Conservation (phyloP, 345 rosid genomes). For the Isatis tinctoria region DNA sequence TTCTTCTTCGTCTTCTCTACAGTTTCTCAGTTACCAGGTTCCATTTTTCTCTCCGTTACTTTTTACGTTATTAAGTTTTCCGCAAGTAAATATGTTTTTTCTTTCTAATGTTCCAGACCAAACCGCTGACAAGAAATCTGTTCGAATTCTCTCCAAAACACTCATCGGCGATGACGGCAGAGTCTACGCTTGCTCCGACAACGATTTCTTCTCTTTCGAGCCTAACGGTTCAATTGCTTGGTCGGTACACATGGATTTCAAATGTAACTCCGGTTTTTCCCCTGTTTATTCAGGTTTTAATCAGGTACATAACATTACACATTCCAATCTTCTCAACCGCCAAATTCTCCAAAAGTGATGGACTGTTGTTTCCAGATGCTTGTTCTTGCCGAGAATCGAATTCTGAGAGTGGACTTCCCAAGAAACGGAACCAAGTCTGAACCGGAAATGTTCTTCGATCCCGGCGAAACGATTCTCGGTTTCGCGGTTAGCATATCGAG, state of each 20-base stretch:
- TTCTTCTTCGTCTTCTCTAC: constrained; percentile 5
- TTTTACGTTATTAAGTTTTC: background rate
- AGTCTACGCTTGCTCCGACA: constrained; percentile 62
- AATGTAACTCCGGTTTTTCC: constrained; percentile 46
- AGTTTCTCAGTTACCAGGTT: constrained; percentile 17
- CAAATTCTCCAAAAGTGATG: background rate
- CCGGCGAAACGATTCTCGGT: constrained; percentile 58
- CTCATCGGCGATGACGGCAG: constrained; percentile 61
- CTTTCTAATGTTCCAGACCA: constrained; percentile 23
- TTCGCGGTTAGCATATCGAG: constrained; percentile 56
- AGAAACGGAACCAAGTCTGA: constrained; percentile 41
- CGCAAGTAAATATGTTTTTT: background rate
- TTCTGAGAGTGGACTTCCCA: constrained; percentile 44
- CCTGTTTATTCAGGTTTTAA: constrained; percentile 63
- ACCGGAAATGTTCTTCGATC: constrained; percentile 55
- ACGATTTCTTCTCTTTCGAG: constrained; percentile 62
- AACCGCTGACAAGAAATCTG: constrained; percentile 14
- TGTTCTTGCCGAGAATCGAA: constrained; percentile 70
- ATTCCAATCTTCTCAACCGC: background rate
- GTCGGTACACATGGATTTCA: constrained; percentile 55
- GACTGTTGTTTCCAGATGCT: constrained; percentile 46
- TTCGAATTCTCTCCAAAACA: constrained; percentile 57
- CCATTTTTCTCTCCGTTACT: background rate
- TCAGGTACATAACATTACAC: constrained; percentile 36
- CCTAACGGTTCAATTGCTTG: constrained; percentile 73